Base-by-base conservation (phyloP, 305 asterid species). In the Fraxinus xanthoxyloides region DNA sequence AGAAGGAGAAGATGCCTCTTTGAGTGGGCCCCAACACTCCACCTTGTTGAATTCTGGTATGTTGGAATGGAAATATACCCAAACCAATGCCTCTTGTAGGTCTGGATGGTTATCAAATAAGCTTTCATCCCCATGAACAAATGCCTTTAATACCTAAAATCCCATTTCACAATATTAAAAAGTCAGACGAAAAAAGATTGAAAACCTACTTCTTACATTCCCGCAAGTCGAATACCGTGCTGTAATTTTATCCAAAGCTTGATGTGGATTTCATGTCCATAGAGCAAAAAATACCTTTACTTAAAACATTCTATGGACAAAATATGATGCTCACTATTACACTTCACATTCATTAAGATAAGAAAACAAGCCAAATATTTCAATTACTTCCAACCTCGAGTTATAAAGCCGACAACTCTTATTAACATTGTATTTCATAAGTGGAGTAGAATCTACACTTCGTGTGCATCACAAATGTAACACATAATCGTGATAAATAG, bases 21-120 rank as follows among this genome's bases (percentile, higher is more conserved):
- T 83, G 7, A 95, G 91, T 43, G 98, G 97, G 79, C 99, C 99
- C 98, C 99, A 94, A 63, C 99, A 95, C 80, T 94, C 93, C n/a
- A 92, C 89, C 90, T 91, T 94, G 92, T 91, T 93, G 92, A 90
- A 94, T 77, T 95, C 98, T 75, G 83, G 87, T 76, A 87, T 82
- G 82, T 87, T 89, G 1, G 90, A 89, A 85, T 89, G 92, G 67
- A 89, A 89, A 54, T 89, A 86, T 46, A 89, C 90, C 89, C 89
- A 89, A 7, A 89, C 92, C 65, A 74, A 67, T 61, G 91, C 88
- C 70, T 89, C 87, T 77, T 85, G 87, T 15, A 89, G 80, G 72
- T 89, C 92, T 51, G 91, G 90, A 19, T 89, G 76, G 59, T 76
- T 87, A 38, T 83, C 86, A 23, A 89, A 77, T 80, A 89, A 72